These are phyloP conservation scores for Cenchrus americanus DNA, from an alignment of 176 grass and related monocot genomes.

Conservation along the genomic window DNA sequence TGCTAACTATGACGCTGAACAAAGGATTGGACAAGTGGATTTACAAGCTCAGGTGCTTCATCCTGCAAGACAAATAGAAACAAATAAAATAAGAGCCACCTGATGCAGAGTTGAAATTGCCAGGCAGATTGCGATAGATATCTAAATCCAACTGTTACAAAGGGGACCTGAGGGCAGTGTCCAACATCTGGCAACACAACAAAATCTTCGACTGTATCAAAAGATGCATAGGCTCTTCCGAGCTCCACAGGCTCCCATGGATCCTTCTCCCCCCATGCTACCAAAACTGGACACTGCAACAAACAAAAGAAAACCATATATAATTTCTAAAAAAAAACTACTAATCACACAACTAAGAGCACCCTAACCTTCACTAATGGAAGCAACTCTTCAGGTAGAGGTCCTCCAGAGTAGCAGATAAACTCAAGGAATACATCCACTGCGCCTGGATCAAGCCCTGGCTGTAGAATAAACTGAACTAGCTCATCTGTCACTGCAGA, in stretches of 20 bases:
- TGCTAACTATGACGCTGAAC: constrained; percentile 65
- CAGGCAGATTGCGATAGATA: constrained; percentile 16
- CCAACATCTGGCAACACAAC: constrained; percentile 84
- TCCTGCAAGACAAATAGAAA: constrained; percentile 60
- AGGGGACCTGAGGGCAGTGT: constrained; percentile 88
- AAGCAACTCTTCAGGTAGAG: constrained; percentile 96
- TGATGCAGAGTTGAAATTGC: background rate
- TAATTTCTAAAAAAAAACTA: background rate
- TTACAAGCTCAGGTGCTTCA: constrained; percentile 90
- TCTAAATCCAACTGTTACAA: constrained; percentile 12
- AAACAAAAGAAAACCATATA: constrained; percentile 7
- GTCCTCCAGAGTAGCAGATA: constrained; percentile 95
- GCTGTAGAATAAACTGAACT: constrained; percentile 89
- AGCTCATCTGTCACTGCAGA: constrained; percentile 87
- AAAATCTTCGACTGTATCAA: constrained; percentile 86
- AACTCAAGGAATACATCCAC: constrained; percentile 97
- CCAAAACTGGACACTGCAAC: constrained; percentile 81
- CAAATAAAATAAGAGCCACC: constrained; percentile 24
- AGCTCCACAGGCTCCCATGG: constrained; percentile 96
- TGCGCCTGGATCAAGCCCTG: constrained; percentile 83
- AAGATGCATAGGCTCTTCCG: constrained; percentile 77
- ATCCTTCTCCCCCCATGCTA: constrained; percentile 93
- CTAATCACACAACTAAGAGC: background rate
- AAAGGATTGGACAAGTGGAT: constrained; percentile 81
- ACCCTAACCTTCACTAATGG: constrained; percentile 67